Evolutionary conservation across 2,329 filamentous ascomycete genomes (phyloP), one percentile per base, ranked within the genome.

Genomic region (Pseudopyricularia javanii): DNA sequence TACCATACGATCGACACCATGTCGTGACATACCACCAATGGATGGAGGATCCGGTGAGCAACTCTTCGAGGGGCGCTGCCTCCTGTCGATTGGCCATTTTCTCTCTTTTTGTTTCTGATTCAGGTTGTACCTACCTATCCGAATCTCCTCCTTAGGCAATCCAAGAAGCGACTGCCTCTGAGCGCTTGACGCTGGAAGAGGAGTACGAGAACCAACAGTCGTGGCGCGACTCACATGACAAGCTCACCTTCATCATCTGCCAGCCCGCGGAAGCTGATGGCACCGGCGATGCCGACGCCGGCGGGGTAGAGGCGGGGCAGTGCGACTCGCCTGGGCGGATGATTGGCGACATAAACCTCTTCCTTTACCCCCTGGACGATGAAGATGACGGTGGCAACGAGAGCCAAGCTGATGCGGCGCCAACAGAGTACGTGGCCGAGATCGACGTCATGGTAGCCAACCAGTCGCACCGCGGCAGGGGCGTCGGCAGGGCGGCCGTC

Each of bases 161-260:
- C 37, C 91, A 86, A 70, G 74, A 82, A 67, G 85, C 86, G 52
- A 97, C 91, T 0, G 90, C 91, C 1, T 96, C 91, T 0, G 90
- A 96, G 57, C 87, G 20, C 0, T 76, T 97, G 50, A 83, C 79
- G 0, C 73, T 96, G 0, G 74, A 80, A 1, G 85, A 95, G 63
- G 91, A 97, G 72, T 89, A 93, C 67, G 79, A 81, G 50, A 97
- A 96, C 83, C 91, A 96, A 67, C 70, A 71, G n/a, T 88, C 83
- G 57, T 97, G 91, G 91, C 83, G 90, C 35, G 71, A 71, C 20
- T 87, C 93, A 43, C 68, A 71, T 26, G 91, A 97, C 68, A 97
- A 97, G 70, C 68, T 97, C 56, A 97, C 91, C 0, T 97, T 96
- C 60, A 95, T 97, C 64, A 68, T 87, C 52, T 95, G 89, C 63